Evolutionary conservation across 768 basidiomycete species (phyloP).

Genomic region (Heimioporus sp.): DNA sequence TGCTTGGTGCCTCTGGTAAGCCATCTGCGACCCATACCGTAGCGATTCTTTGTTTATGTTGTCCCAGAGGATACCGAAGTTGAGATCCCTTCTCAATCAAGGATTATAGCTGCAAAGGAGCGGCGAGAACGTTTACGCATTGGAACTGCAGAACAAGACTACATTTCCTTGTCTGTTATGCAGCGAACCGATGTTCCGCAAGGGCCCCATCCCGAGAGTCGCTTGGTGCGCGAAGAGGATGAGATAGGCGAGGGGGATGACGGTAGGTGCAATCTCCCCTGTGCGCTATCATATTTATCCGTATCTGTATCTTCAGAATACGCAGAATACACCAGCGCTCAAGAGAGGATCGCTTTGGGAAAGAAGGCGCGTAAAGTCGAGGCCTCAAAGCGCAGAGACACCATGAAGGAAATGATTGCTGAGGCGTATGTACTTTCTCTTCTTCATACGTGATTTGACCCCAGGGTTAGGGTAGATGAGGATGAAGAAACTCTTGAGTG

Average conservation of each 20-base stretch:
- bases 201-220: conserved; percentile 84
- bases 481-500: conserved; percentile 86
- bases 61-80: conserved; percentile 38
- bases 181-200: conserved; percentile 50
- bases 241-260: conserved; percentile 87
- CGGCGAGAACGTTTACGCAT: conserved; percentile 67
- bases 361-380: conserved; percentile 79
- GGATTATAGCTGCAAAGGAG: conserved; percentile 71
- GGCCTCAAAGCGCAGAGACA: conserved; percentile 59
- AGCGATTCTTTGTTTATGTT: conserved; percentile 1
- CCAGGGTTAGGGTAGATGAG: conserved; percentile 58
- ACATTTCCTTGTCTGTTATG: conserved; percentile 72
- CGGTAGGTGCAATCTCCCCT: conserved; percentile 45
- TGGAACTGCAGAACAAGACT: conserved; percentile 58
- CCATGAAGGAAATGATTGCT: conserved; percentile 78
- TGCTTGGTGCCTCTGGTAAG: conserved; percentile 32
- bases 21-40: not conserved
- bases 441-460: not conserved
- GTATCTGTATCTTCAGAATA: conserved; percentile 50
- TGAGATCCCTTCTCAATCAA: conserved; percentile 66
- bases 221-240: conserved; percentile 82
- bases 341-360: conserved; percentile 81
- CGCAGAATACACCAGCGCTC: conserved; percentile 84
- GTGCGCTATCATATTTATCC: conserved; percentile 2
- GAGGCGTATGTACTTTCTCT: conserved; percentile 59